Percentiles rank a stretch among this genome's conserved stretches.
Conservation (phyloP, 148 eudicot genomes). For the Agrostemma githago region DNA sequence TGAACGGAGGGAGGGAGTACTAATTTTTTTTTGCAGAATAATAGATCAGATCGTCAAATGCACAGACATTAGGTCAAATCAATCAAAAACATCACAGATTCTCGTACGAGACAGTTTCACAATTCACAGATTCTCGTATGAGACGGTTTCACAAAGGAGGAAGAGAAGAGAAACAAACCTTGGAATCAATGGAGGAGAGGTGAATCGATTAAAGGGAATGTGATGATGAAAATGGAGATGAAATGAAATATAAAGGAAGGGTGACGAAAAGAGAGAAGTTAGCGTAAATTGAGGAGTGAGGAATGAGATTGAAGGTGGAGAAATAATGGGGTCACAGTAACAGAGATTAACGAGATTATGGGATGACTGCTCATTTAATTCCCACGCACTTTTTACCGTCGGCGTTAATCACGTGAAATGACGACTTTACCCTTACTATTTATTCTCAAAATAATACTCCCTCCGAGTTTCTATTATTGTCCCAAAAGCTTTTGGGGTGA, state of each 20-base stretch:
- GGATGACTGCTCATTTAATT: no score
- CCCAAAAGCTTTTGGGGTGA: no score
- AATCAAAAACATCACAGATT: background rate
- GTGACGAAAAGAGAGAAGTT: slow-evolving; percentile 9
- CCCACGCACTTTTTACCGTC: no score
- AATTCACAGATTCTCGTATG: background rate
- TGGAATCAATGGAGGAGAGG: background rate
- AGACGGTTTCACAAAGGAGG: no score
- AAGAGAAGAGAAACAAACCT: background rate
- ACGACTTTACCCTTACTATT: no score
- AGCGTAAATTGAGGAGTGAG: slow-evolving; percentile 13
- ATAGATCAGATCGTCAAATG: no score
- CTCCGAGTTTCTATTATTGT: no score
- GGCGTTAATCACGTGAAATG: no score
- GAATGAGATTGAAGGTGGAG: background rate
- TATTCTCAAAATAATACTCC: no score
- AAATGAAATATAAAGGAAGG: background rate
- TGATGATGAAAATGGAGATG: background rate
- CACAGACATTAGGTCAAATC: background rate
- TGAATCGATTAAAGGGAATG: background rate
- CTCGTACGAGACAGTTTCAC: no score
- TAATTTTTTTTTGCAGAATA: no score
- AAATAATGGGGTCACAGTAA: background rate
- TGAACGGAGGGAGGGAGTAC: no score
- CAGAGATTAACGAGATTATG: background rate